phyloP scores from a whole-genome alignment of 176 grass and related monocot genomes.

The Alloteropsis semialata region DNA sequence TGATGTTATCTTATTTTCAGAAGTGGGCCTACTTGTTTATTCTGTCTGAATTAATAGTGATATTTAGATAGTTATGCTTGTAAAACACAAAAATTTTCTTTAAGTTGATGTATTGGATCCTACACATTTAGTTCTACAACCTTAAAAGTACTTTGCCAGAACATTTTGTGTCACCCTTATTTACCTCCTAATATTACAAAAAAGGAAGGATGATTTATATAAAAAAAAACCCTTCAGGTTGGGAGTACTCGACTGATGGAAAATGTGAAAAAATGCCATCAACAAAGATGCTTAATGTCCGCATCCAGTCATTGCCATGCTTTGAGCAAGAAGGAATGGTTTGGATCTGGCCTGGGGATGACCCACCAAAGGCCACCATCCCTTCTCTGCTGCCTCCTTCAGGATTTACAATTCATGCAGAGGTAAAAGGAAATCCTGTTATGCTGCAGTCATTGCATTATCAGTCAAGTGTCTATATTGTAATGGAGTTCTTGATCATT shows the following conservation, averaged over 20 bases:
- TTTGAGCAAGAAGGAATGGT: conserved; percentile 99
- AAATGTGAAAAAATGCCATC: conserved; percentile 99
- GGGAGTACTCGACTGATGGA: conserved; percentile 93
- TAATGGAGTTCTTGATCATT: conserved; percentile 9
- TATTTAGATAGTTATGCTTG: neutral
- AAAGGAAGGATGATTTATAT: neutral
- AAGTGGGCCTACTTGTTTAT: neutral
- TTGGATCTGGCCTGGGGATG: conserved; percentile 91
- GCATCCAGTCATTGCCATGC: conserved; percentile 76
- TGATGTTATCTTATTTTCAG: neutral
- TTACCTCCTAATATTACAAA: neutral
- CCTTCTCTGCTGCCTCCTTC: conserved; percentile 85
- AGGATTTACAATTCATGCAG: conserved; percentile 84
- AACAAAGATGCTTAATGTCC: conserved; percentile 68
- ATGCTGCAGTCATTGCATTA: neutral
- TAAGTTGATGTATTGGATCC: neutral
- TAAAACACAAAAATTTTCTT: neutral
- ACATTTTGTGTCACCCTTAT: no score
- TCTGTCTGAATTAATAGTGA: neutral
- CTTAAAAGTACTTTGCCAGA: neutral
- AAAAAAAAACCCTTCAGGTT: conserved; percentile 81
- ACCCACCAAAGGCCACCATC: conserved; percentile 58
- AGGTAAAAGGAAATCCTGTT: conserved; percentile 47
- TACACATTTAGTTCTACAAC: neutral
- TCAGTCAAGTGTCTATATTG: neutral